Conservation (phyloP, 805 yeast genomes). For the Metschnikowia proteae region DNA sequence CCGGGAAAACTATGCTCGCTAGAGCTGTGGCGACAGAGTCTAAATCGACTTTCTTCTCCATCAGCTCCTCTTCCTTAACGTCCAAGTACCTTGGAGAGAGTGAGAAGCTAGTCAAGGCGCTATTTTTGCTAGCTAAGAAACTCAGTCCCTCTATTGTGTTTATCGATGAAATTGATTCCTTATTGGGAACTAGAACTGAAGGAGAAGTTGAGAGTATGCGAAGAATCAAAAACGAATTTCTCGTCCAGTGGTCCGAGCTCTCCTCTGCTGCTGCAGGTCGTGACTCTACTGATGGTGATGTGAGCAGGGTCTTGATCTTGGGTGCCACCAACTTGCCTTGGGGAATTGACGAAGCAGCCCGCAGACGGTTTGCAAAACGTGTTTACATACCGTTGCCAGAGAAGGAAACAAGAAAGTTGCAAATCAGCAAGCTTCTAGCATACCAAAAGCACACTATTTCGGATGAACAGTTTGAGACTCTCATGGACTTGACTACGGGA, state of each 20-base stretch:
- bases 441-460: conserved; percentile 70
- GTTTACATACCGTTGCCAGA: conserved; percentile 95
- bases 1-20: conserved; percentile 96
- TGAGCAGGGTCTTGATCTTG: conserved; percentile 70
- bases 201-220: conserved; percentile 87
- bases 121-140: conserved; percentile 78
- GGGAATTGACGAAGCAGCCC: conserved; percentile 96
- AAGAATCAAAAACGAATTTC: conserved; percentile 86
- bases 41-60: conserved; percentile 85
- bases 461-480: conserved; percentile 56
- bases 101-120: conserved; percentile 86
- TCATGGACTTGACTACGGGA: conserved; percentile 68
- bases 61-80: conserved; percentile 84
- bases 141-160: conserved; percentile 91
- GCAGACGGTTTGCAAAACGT: conserved; percentile 86
- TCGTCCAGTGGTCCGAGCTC: conserved; percentile 91
- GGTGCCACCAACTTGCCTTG: conserved; percentile 97
- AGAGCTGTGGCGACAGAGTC: conserved; percentile 96
- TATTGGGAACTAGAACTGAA: conserved; percentile 69
- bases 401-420: conserved; percentile 70
- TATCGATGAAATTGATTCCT: conserved; percentile 93
- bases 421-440: conserved; percentile 60
- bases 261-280: conserved; percentile 80
- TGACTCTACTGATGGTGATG: conserved; percentile 40
- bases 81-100: conserved; percentile 89